Evolutionary conservation across 1,284 basidiomycete genomes (phyloP).

Genomic region (Cryptococcus floricola): DNA sequence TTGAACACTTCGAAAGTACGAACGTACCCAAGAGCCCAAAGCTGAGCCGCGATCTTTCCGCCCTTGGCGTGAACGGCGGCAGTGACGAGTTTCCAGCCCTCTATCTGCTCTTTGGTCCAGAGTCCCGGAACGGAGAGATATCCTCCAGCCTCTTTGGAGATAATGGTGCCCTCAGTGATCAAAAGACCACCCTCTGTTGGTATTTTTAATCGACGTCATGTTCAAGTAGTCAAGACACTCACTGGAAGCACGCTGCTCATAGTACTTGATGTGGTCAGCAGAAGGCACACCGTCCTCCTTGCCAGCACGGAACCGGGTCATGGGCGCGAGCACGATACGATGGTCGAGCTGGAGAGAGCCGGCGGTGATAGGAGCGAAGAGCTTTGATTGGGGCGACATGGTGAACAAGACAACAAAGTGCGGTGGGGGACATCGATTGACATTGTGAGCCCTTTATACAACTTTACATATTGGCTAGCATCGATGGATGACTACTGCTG

Average conservation of each 20-base stretch:
- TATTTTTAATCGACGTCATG: neutral
- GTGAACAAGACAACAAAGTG: too few relatives aligned
- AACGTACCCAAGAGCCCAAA: constrained; percentile 52
- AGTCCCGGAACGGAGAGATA: constrained; percentile 13
- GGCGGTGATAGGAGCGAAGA: constrained; percentile 25
- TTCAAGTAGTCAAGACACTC: neutral
- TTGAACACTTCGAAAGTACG: neutral
- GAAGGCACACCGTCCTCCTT: constrained; percentile 19
- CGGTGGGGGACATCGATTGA: too few relatives aligned
- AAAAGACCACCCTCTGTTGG: constrained; percentile 31
- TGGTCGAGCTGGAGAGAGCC: constrained; percentile 32
- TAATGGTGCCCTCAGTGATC: constrained; percentile 32
- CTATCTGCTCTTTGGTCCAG: constrained; percentile 19
- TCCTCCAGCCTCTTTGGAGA: constrained; percentile 17
- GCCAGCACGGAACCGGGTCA: constrained; percentile 36
- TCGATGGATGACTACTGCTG: too few relatives aligned
- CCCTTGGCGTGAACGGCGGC: constrained; percentile 51
- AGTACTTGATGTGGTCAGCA: constrained; percentile 34
- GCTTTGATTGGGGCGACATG: neutral
- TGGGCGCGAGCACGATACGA: constrained; percentile 43
- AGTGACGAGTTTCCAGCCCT: constrained; percentile 40
- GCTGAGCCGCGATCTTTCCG: constrained; percentile 52
- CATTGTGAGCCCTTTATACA: too few relatives aligned
- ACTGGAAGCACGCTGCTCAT: constrained; percentile 36
- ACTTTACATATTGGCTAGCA: too few relatives aligned